Base-by-base conservation (phyloP, 129 eudicot genomes). In the Arctium lappa region DNA sequence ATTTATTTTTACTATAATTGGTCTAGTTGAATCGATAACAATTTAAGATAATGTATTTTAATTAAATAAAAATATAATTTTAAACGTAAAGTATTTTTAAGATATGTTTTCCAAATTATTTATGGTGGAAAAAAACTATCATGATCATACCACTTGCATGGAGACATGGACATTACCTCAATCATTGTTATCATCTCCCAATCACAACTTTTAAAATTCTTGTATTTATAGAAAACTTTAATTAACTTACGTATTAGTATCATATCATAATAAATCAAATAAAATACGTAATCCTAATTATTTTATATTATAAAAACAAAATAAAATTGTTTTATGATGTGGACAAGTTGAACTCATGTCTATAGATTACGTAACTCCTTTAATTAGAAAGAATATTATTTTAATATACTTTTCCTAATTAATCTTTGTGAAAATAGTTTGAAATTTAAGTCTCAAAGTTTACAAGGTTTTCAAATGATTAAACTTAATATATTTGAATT, bases 91-190 rank as follows among this genome's bases (percentile, higher is more conserved):
- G 27, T 9, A n/a, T 60, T 39, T 37, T 79, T 10, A 5, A 30
- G 22, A 16, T 0, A 18, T 33, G 11, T 16, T 56, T 15, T 33
- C 12, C 2, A 12, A 6, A 1, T 39, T 68, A 15, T 40, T 2
- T 79, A 9, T 2, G 48, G 1, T 2, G 18, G 63, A 12, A 50
- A 50, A 11, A 36, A 78, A 39, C 30, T 31, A 8, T 29, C 46
- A 37, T 78, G 13, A 37, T 66, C 65, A 65, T 22, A 53, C 82
- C 74, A 78, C 74, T 78, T 65, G 82, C 62, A 66, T 65, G 16
- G 37, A 50, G 74, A 65, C 69, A 32, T 75, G 42, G 62, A 76
- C 18, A 53, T 37, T 22, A 38, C 73, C 69, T n/a, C 29, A 5
- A 69, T 6, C 60, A 36, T 78, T 78, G 63, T 39, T 38, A 65